Evolutionary conservation across 345 rosid species (phyloP), one percentile per base, ranked within the genome.

Genomic region (Clausena lansium): DNA sequence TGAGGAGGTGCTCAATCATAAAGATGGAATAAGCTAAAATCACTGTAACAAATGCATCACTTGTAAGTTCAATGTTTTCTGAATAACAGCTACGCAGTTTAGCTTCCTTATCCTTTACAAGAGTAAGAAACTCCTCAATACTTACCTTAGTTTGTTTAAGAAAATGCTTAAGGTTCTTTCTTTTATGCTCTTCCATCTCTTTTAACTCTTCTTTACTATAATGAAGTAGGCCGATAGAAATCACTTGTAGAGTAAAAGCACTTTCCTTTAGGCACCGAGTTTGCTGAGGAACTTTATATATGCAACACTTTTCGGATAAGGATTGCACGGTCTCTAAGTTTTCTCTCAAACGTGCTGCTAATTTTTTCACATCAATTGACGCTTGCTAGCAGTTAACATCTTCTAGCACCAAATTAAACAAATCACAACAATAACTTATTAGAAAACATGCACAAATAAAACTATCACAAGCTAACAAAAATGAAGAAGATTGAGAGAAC

Each of bases 171-270:
- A 80, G 10, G 39, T 54, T 76, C 54, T 74, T 55, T 20, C 7
- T 20, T 71, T 83, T 77, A n/a, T 73, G 39, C 30, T 73, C 64
- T 57, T 83, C 85, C 85, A 68, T 77, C 1, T 76, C 68, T 41
- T 27, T 27, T 1, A 83, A n/a, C 7, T 36, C 32, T 62, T 68
- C 9, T 9, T 30, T 36, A 10, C 64, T 14, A 2, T 69, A 52
- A 61, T 83, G 85, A 25, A 67, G 58, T 0, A 81, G 81, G 13
- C 83, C 83, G 19, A 79, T 76, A 1, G 83, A 70, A 32, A 70
- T 59, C 9, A 30, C 24, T 70, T 50, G 11, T 0, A 77, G 79
- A 17, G 47, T 64, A 30, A 68, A 80, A 25, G 32, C 50, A 9
- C 28, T 59, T 59, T 25, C 66, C 22, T 69, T 58, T 20, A 30